Conservation (phyloP, 129 eudicot genomes). For the Lactuca saligna region DNA sequence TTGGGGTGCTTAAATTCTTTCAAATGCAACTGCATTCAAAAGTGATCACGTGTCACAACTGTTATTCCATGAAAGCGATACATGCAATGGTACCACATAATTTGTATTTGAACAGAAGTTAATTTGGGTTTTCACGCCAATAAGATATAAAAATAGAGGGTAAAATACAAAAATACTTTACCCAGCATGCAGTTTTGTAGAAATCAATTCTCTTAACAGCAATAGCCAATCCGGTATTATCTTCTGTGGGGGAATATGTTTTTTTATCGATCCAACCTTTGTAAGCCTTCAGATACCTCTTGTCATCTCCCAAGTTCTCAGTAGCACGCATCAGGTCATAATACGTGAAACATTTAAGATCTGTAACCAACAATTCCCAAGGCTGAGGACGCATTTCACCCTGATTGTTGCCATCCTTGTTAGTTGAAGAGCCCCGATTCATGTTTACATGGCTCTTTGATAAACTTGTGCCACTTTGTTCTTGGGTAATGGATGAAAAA, state of each 20-base stretch:
- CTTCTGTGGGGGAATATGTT: constrained; percentile 11
- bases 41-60: constrained; percentile 6
- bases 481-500: not conserved
- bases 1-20: constrained; percentile 26
- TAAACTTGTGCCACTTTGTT: constrained; percentile 3
- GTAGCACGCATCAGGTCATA: constrained; percentile 12
- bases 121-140: too few relatives aligned
- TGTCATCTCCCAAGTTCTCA: constrained; percentile 8
- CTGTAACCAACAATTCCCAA: not conserved
- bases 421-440: not conserved
- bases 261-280: constrained; percentile 21
- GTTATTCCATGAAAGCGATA: not conserved
- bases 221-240: constrained; percentile 4
- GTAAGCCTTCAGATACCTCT: constrained; percentile 1
- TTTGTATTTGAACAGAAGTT: too few relatives aligned
- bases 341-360: constrained; percentile 10
- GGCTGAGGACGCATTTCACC: not conserved
- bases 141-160: not conserved
- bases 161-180: not conserved
- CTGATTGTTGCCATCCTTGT: not conserved
- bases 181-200: not conserved
- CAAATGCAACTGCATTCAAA: constrained; percentile 29
- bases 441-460: not conserved
- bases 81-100: not conserved
- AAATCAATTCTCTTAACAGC: not conserved